Evolutionary conservation across 331 rosid species (phyloP).

Genomic region (Quercus phellos): DNA sequence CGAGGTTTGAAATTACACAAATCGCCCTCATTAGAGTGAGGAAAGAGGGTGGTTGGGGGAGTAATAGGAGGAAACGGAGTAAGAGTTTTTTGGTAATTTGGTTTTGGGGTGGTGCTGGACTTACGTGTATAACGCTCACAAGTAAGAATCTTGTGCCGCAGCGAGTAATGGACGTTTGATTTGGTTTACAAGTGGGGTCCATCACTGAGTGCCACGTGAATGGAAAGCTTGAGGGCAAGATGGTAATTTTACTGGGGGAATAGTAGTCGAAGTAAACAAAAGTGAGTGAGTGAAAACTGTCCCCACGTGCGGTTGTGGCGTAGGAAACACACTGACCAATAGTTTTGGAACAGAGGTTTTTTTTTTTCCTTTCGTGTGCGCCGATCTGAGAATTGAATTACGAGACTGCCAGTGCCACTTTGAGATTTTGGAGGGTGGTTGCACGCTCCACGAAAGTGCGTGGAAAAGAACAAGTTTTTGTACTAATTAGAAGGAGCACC

Average conservation of each 20-base stretch:
- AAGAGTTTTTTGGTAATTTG: slow-evolving; percentile 8
- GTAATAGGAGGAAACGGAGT: neutral
- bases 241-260: neutral
- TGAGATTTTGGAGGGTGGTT: neutral
- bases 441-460: neutral
- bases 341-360: neutral
- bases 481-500: neutral
- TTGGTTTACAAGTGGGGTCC: neutral
- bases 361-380: neutral
- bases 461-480: neutral
- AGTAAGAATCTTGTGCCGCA: slow-evolving; percentile 17
- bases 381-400: neutral
- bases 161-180: neutral
- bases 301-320: slow-evolving; percentile 8
- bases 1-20: neutral
- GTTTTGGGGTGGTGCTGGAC: accelerated
- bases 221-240: neutral
- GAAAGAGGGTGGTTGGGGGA: neutral
- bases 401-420: neutral
- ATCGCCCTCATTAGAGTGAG: neutral
- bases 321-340: neutral
- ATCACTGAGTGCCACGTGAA: neutral
- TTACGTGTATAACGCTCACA: slow-evolving; percentile 22
- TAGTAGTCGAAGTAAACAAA: neutral
- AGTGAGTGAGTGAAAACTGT: neutral